phyloP scores from a whole-genome alignment of 495 filamentous ascomycete species.

The Neurospora cerealis region DNA sequence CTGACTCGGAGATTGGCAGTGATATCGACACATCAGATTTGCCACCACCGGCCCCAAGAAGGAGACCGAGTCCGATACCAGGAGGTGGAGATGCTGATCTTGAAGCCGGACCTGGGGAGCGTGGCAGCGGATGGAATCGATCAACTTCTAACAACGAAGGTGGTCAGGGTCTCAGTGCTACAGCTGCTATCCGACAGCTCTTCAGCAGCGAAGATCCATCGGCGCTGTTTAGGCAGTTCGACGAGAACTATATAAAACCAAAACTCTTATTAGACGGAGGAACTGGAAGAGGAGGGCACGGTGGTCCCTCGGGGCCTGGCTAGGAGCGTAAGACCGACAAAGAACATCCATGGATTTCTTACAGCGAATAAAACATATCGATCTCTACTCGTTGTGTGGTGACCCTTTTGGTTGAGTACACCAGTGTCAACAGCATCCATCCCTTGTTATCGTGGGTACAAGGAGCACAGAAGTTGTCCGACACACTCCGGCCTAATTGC shows the following conservation, averaged over 20 bases:
- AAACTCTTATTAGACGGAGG: slow-evolving; percentile 69
- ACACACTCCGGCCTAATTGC: not conserved
- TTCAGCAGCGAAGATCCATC: slow-evolving; percentile 75
- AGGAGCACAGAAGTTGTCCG: not conserved
- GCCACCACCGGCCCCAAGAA: slow-evolving; percentile 39
- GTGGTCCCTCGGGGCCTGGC: slow-evolving; percentile 3
- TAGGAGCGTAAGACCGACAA: not conserved
- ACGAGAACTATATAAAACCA: slow-evolving; percentile 96
- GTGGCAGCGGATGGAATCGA: slow-evolving; percentile 4
- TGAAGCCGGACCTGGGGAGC: slow-evolving; percentile 11
- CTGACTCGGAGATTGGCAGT: slow-evolving; percentile 51
- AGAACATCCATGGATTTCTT: not conserved
- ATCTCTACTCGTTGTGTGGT: not conserved
- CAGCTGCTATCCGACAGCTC: slow-evolving; percentile 56
- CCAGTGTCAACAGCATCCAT: not conserved
- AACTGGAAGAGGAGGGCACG: slow-evolving; percentile 17
- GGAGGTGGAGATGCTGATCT: slow-evolving; percentile 9
- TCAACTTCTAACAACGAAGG: slow-evolving; percentile 7
- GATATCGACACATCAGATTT: slow-evolving; percentile 57
- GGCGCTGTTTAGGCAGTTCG: slow-evolving; percentile 83
- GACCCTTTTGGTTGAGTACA: not conserved
- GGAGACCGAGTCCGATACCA: slow-evolving; percentile 46
- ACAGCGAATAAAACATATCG: not conserved
- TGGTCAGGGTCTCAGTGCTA: slow-evolving; percentile 50
- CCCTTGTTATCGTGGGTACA: not conserved